Evolutionary conservation across 2,329 filamentous ascomycete genomes (phyloP), one percentile per base, ranked within the genome.

Genomic region (Proliferodiscus dingleyae): DNA sequence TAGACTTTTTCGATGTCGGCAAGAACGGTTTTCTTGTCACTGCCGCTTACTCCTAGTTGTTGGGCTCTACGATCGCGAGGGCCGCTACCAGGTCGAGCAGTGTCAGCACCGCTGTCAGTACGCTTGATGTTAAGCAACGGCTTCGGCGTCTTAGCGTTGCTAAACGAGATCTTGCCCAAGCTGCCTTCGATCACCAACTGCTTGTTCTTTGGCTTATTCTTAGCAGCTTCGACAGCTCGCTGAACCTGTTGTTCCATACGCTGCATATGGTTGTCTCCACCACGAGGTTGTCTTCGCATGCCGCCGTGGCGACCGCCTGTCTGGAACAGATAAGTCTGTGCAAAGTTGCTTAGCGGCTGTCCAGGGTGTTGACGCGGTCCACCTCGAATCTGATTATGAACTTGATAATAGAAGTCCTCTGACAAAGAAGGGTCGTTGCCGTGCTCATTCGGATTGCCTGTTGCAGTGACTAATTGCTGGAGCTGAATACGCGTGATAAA

Each of bases 201-300:
- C 61, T 94, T 95, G 63, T 95, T 96, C 74, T 98, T 98, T 10
- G 93, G 93, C 67, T 95, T 91, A 49, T 89, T 88, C 71, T 97
- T 98, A 42, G 93, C 93, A 1, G 93, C 93, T 63, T 98, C 93
- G 0, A 98, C 93, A 19, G 93, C 93, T 46, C 93, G 83, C 65
- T 96, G 91, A 10, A 98, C 94, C 67, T 98, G 93, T 67, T 98
- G 93, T 67, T 98, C 91, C 93, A 98, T 98, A 45, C 93, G 85
- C 65, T 97, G 93, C 71, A 97, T 88, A 62, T 98, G 93, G 64
- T 96, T 98, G 65, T 98, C 93, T 15, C 88, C 89, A 34, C 85
- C 88, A 48, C 89, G 80, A 50, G 83, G 81, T 56, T 93, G 82
- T 53, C 89, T 80, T 52, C 89, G 75, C 62, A 80, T 78, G 33